Conservation (phyloP, 495 filamentous ascomycete species). For the Penicillium mononematosum region DNA sequence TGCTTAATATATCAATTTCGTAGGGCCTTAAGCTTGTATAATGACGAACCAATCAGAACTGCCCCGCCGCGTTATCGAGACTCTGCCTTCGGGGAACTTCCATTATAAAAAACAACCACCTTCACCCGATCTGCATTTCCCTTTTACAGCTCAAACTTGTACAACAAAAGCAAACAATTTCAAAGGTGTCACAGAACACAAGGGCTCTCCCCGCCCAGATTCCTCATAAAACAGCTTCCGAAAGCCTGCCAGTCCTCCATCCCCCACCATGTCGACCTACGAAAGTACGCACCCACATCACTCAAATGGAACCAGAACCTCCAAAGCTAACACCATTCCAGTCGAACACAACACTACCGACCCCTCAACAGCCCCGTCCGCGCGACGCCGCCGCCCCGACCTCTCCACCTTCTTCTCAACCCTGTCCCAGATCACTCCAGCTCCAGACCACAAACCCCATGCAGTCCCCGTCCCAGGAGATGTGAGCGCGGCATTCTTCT, state of each 20-base stretch:
- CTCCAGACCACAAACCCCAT: slow-evolving; percentile 50
- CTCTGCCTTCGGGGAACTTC: slow-evolving; percentile 22
- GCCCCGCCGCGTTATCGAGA: slow-evolving; percentile 30
- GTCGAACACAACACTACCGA: slow-evolving; percentile 77
- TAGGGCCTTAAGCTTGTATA: not conserved
- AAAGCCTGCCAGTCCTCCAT: slow-evolving; percentile 6
- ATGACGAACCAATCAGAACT: slow-evolving; percentile 1
- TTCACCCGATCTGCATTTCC: not conserved
- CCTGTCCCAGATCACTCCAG: slow-evolving; percentile 61
- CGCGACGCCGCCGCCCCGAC: slow-evolving; percentile 65
- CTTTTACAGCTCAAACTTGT: not conserved
- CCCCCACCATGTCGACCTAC: slow-evolving; percentile 53
- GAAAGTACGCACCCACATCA: slow-evolving; percentile 41
- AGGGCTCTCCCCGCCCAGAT: slow-evolving; percentile 19
- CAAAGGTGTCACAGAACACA: slow-evolving; percentile 18
- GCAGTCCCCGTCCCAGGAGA: slow-evolving; percentile 71
- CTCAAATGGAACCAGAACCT: not conserved
- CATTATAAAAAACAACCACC: not conserved
- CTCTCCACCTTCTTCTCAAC: slow-evolving; percentile 85
- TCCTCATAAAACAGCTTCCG: slow-evolving; percentile 2
- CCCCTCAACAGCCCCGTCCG: slow-evolving; percentile 34
- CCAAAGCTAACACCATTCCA: slow-evolving; percentile 30
- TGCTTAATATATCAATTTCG: not conserved
- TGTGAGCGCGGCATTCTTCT: slow-evolving; percentile 61
- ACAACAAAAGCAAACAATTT: slow-evolving; percentile 10